phyloP scores from a whole-genome alignment of 768 basidiomycete genomes.

The Auriscalpium orientale region DNA sequence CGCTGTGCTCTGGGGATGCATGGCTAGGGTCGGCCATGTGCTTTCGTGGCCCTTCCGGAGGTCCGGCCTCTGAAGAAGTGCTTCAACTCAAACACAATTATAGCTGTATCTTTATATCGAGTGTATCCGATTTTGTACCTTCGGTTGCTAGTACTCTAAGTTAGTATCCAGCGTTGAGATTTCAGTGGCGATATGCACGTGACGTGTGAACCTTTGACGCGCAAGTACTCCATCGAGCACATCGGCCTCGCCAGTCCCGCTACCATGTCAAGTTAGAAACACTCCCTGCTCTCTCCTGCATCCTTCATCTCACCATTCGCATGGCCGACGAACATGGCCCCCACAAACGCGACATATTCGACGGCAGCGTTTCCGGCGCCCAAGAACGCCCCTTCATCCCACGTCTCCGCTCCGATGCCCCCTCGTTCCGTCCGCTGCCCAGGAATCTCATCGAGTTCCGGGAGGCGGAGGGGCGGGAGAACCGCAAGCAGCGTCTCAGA shows the following conservation, averaged over 20 bases:
- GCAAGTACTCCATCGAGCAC: no score
- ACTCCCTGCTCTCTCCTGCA: no score
- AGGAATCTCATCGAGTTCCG: slow-evolving; percentile 58
- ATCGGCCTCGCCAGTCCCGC: no score
- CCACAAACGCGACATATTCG: slow-evolving; percentile 44
- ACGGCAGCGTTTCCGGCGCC: slow-evolving; percentile 44
- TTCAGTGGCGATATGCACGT: no score
- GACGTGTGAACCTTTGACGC: no score
- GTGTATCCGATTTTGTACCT: background rate
- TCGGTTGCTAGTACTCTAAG: no score
- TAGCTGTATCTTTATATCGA: background rate
- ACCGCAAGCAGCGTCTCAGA: slow-evolving; percentile 51
- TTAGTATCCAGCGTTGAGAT: no score
- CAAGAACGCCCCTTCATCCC: slow-evolving; percentile 52
- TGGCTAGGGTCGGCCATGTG: slow-evolving; percentile 6
- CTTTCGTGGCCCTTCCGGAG: slow-evolving; percentile 5
- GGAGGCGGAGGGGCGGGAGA: slow-evolving; percentile 52
- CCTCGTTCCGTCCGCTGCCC: slow-evolving; percentile 31
- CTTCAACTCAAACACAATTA: background rate
- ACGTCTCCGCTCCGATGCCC: slow-evolving; percentile 47
- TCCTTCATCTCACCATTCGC: no score
- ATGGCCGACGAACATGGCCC: background rate
- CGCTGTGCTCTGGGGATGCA: slow-evolving; percentile 3
- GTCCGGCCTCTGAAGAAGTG: background rate
- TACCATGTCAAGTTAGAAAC: no score